These are phyloP conservation scores for Pyricularia sp. DNA, from an alignment of 2,329 filamentous ascomycete genomes.

Conservation along the genomic window DNA sequence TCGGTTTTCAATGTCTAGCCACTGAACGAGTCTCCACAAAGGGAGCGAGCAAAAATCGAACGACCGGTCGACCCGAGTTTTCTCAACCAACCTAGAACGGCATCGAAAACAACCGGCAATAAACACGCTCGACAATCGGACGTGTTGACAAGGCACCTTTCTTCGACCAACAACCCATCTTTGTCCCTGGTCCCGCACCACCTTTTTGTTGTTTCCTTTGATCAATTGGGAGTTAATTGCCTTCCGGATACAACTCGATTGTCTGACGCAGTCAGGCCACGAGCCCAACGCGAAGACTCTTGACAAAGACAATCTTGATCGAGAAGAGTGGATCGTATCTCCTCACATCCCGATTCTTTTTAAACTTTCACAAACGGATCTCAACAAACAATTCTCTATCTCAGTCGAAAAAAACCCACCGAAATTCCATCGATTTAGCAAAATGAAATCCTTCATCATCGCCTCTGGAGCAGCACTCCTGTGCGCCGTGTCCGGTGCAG, in stretches of 20 bases:
- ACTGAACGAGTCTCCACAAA: conserved; percentile 5
- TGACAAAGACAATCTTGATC: neutral
- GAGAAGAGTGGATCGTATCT: neutral
- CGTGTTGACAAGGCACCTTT: neutral
- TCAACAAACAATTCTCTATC: neutral
- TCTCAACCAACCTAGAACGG: neutral
- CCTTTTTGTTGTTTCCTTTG: neutral
- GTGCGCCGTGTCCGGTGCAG: neutral
- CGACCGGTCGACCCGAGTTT: neutral
- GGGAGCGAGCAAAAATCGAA: conserved; percentile 2
- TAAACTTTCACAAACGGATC: neutral
- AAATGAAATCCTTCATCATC: conserved; percentile 3
- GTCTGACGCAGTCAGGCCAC: neutral
- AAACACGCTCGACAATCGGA: neutral
- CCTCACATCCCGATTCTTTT: neutral
- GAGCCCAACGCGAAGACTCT: neutral
- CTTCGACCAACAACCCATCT: neutral
- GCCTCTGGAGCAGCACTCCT: neutral
- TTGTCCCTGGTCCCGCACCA: neutral
- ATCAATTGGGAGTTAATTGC: neutral
- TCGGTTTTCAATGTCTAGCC: conserved; percentile 3
- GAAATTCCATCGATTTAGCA: neutral
- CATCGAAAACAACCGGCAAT: neutral
- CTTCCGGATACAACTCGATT: neutral
- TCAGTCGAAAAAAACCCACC: neutral